Base-by-base conservation (phyloP, 495 filamentous ascomycete species). In the Astrothelium macrocarpum region DNA sequence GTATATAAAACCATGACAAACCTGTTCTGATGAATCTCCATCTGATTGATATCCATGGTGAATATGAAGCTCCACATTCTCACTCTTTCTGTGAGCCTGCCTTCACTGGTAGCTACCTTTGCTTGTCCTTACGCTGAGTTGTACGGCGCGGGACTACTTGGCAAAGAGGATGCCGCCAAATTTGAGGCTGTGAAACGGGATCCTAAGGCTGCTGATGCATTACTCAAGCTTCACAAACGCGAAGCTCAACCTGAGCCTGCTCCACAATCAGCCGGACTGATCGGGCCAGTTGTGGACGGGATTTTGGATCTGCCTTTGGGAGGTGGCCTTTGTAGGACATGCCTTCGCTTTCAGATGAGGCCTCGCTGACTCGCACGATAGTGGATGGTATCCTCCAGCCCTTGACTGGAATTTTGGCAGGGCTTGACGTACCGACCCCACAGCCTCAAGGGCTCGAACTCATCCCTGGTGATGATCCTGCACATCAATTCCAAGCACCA, bases 301-400 rank as follows among this genome's bases (percentile, higher is more conserved):
- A 68, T 64, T 12, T 45, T 66, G 12, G 65, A 66, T 60, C 26
- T 66, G 61, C 65, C 65, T 23, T 31, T 59, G 20, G 65, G 65
- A 12, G 65, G 65, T 31, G 62, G 65, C 20, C 65, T 66, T 65
- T 61, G 65, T 66, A 31, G 45, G 62, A 23, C 14, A 26, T 34
- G 11, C 60, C 2, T 26, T n/a, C 16, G 10, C 43, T 12, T 26
- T 18, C 18, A 23, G 2, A 23, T 46, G 11, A 7, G 11, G 14
- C 23, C 25, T 14, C 3, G 26, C 62, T 49, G 60, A 34, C 12
- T 56, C n/a, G 11, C 9, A 25, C 28, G 45, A 60, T 32, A 68
- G 66, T 68, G n/a, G 60, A 67, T 42, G 66, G 66, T 42, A 20
- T 64, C 9, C 56, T 68, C 25, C 66, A 68, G 61, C 60, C 65